Evolutionary conservation across 805 yeast species (phyloP), one percentile per base, ranked within the genome.

Genomic region (Hanseniaspora occidentalis): DNA sequence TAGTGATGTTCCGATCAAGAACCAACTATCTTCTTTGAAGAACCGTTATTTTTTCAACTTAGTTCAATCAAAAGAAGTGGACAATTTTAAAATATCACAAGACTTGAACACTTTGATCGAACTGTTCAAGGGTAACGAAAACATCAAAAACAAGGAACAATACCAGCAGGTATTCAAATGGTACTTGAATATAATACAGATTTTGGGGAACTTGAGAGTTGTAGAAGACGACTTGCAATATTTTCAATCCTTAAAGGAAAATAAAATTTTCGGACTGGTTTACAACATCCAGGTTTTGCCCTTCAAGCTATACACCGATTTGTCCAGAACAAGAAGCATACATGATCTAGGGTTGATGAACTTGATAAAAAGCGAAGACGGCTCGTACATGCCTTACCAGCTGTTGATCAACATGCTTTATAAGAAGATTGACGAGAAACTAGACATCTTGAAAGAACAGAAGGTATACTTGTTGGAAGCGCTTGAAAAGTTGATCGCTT

Each of bases 221-320:
- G 23, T 19, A n/a, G 36, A 33, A 19, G 22, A 33, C n/a, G 36
- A 33, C 19, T 19, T 33, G 14, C 23, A 18, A 19, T 33, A 33
- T 13, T 33, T 33, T 17, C n/a, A 33, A 7, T 33, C 36, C 4
- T 33, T 33, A 23, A 19, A 19, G 19, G 17, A 21, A 7, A 33
- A 20, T 23, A 33, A 33, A 19, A 3, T 18, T 4, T 33, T 11
- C n/a, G 23, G 24, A 9, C n/a, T 33, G 3, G 7, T 33, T 13
- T 33, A 33, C 23, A 33, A 33, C 22, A 33, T 33, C 19, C 36
- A 33, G 18, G 20, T 19, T 16, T 23, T 19, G 24, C 40, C 24
- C 21, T 18, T 11, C 4, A 16, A 10, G 31, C 39, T 13, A 38
- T 45, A 14, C 10, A 29, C 18, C 8, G 33, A 29, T 4, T 29